phyloP scores from a whole-genome alignment of 495 filamentous ascomycete species.

The Hypoxylon fragiforme region DNA sequence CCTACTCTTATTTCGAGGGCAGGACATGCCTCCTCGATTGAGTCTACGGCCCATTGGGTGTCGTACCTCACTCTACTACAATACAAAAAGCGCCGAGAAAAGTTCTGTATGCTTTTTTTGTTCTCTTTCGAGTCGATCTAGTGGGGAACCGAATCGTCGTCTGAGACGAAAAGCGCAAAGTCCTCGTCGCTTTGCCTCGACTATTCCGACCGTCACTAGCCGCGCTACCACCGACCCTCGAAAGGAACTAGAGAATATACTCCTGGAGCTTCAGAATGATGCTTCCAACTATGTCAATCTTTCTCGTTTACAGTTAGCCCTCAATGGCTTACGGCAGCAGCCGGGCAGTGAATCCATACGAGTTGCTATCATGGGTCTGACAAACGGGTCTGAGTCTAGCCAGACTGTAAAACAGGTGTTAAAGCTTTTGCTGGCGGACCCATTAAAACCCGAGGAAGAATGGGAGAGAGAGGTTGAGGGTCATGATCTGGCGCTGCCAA shows the following conservation, averaged over 20 bases:
- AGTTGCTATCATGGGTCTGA: constrained; percentile 61
- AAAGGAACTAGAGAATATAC: constrained; percentile 60
- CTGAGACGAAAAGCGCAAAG: constrained; percentile 22
- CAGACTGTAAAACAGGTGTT: constrained; percentile 61
- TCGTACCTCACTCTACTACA: constrained; percentile 4
- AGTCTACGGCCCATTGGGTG: constrained; percentile 34
- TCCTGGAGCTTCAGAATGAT: constrained; percentile 63
- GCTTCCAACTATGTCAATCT: constrained; percentile 70
- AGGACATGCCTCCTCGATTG: constrained; percentile 42
- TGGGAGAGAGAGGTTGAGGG: constrained; percentile 74
- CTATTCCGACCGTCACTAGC: constrained; percentile 5
- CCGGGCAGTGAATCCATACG: constrained; percentile 65
- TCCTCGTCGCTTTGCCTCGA: constrained; percentile 20
- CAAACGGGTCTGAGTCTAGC: constrained; percentile 39
- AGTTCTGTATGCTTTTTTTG: constrained; percentile 49
- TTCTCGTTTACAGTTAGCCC: constrained; percentile 76
- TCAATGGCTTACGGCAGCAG: constrained; percentile 72
- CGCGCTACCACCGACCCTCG: constrained; percentile 34
- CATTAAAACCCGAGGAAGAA: constrained; percentile 60
- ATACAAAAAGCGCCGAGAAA: constrained; percentile 1
- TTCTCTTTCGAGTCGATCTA: constrained; percentile 35
- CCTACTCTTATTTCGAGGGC: constrained; percentile 6
- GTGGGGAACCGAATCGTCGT: constrained; percentile 12
- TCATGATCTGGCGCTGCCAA: constrained; percentile 44
- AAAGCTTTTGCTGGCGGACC: constrained; percentile 74